phyloP scores from a whole-genome alignment of 1,284 basidiomycete genomes.

The Chiua sp. region DNA sequence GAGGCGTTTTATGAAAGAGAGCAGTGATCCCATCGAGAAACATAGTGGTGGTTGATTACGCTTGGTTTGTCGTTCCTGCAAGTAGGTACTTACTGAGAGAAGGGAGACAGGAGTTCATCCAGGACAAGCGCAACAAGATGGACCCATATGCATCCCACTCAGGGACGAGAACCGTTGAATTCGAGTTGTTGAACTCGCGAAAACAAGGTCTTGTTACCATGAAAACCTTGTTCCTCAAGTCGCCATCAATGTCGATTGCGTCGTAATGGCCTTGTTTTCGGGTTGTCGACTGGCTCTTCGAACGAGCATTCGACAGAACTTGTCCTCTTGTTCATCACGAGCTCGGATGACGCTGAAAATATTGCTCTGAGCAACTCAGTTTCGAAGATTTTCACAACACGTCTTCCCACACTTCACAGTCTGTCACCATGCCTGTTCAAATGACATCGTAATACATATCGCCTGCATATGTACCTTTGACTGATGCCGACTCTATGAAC shows the following conservation, averaged over 20 bases:
- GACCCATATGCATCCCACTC: not conserved
- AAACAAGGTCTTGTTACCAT: conserved; percentile 16
- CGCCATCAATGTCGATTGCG: not conserved
- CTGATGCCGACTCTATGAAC: not conserved
- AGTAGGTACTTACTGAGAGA: not conserved
- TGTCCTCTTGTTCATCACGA: too few relatives aligned
- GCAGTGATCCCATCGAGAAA: conserved; percentile 20
- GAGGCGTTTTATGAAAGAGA: conserved; percentile 28
- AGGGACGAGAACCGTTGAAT: not conserved
- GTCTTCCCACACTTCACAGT: too few relatives aligned
- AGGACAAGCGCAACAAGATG: not conserved
- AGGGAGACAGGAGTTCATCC: not conserved
- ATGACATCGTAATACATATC: too few relatives aligned
- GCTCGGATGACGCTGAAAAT: too few relatives aligned
- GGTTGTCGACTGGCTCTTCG: not conserved
- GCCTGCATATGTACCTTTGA: too few relatives aligned
- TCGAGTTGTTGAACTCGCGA: conserved; percentile 15
- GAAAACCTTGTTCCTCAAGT: too few relatives aligned
- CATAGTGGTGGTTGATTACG: not conserved
- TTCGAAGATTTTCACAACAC: too few relatives aligned
- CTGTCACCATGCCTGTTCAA: too few relatives aligned
- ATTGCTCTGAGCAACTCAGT: too few relatives aligned
- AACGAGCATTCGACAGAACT: too few relatives aligned
- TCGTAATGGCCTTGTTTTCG: not conserved
- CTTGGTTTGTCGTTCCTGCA: too few relatives aligned